Base-by-base conservation (phyloP, 495 filamentous ascomycete genomes). In the Aspergillus biplanus region DNA sequence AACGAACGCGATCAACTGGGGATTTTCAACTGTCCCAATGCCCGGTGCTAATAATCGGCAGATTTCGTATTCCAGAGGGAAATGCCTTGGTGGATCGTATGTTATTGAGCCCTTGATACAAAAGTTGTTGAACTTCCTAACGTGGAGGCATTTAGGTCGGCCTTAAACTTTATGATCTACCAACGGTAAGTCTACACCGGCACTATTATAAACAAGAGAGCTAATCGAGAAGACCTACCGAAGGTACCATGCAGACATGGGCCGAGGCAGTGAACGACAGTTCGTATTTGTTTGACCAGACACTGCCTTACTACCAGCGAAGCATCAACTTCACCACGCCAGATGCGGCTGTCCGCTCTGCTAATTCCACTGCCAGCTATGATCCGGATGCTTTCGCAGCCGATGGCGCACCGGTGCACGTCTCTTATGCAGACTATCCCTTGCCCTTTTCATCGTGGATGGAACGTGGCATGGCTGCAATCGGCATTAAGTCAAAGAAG, bases 161-260 rank as follows among this genome's bases (percentile, higher is more conserved):
- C 82, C 0, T 61, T 79, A 52, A 85, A 87, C 67, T 82, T 74
- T 48, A 82, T 87, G 83, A 61, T 77, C 5, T 87, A 77, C 44
- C 77, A 79, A 63, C 66, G 74, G 74, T 73, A 59, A 9, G 54
- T 56, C 21, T 27, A 27, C 21, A 1, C 21, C 21, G 21, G 21
- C 21, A 27, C 21, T 2, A 27, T 27, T 27, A 27, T 27, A 2
- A 1, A 27, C 21, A 27, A 27, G 21, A 27, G 21, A 2, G 21
- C 21, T 27, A 27, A 27, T 27, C 21, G 21, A 27, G 21, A 27
- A 44, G 39, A 44, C 39, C 39, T 44, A 12, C 39, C 12, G 4
- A n/a, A 11, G 39, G 39, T 4, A n/a, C 39, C 4, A 44, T 44
- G 39, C 12, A 44, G n/a, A 44, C 12, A 44, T 44, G 39, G 39